A percentile compares a stretch with the other conserved stretches of the same genome.
These are phyloP conservation scores for Wickerhamiella cacticola DNA, from an alignment of 805 yeast genomes.

Conservation along the genomic window DNA sequence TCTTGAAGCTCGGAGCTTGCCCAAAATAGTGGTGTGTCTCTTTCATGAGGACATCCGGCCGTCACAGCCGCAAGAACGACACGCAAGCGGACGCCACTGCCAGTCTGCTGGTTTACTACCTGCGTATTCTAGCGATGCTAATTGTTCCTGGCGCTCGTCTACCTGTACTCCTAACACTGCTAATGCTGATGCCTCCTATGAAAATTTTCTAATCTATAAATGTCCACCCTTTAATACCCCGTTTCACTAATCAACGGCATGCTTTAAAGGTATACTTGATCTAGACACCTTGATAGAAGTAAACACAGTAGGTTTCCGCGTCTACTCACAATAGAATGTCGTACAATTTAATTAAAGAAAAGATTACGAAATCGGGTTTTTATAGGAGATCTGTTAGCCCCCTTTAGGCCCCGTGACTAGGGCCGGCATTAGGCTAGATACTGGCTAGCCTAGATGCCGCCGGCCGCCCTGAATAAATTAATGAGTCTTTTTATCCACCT, in stretches of 20 bases:
- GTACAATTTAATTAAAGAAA: constrained; percentile 10
- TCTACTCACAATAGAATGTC: constrained; percentile 11
- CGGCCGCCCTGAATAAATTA: constrained; percentile 10
- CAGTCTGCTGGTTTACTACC: no score
- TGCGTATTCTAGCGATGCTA: no score
- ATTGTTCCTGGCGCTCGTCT: no score
- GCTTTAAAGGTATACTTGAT: constrained; percentile 10
- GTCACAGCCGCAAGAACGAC: no score
- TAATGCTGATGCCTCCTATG: background rate
- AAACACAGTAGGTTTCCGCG: constrained; percentile 11
- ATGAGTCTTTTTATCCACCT: background rate
- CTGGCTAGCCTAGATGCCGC: background rate
- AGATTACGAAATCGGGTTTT: background rate
- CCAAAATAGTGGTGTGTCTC: no score
- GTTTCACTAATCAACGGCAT: constrained; percentile 13
- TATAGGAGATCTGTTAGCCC: background rate
- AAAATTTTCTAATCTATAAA: background rate
- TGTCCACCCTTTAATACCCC: background rate
- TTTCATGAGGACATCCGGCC: no score
- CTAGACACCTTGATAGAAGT: constrained; percentile 15
- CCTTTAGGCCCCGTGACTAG: background rate
- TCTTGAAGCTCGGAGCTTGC: no score
- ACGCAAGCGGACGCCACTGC: no score
- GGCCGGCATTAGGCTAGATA: background rate
- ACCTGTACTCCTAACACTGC: no score